Conservation (phyloP, 1,284 basidiomycete species). For the Takashimella koratensis region DNA sequence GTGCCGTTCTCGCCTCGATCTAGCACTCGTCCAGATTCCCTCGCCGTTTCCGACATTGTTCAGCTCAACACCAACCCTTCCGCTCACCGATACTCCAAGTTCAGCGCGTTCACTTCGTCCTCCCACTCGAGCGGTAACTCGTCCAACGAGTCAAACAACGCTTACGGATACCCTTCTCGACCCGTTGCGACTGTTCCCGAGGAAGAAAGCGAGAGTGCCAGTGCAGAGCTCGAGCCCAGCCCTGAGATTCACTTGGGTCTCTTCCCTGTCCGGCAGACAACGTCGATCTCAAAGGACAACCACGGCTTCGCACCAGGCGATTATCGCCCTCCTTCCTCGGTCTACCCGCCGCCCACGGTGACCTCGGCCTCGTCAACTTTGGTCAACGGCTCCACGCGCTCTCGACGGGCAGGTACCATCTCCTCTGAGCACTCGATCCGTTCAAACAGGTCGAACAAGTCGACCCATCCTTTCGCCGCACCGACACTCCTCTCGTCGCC, state of each 20-base stretch:
- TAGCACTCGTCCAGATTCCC: conserved; percentile 7
- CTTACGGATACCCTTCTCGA: conserved; percentile 11
- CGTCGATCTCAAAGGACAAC: conserved; percentile 1
- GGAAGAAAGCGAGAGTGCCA: conserved; percentile 18
- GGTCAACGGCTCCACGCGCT: conserved; percentile 6
- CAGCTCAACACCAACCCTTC: conserved; percentile 6
- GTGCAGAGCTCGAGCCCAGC: background rate
- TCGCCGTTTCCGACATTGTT: conserved; percentile 1
- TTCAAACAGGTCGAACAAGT: conserved; percentile 18
- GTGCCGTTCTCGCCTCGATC: conserved; percentile 22
- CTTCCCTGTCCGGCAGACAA: conserved; percentile 6
- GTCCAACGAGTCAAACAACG: conserved; percentile 19
- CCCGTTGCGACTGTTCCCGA: conserved; percentile 36
- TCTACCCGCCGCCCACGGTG: background rate
- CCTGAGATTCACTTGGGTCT: background rate
- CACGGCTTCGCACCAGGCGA: background rate
- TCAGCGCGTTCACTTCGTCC: conserved; percentile 14
- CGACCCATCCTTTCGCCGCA: conserved; percentile 38
- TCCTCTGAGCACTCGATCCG: conserved; percentile 17
- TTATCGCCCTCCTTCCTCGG: background rate
- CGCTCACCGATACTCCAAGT: conserved; percentile 22
- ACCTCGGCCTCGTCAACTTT: conserved; percentile 11
- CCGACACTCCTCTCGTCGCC: conserved; percentile 16
- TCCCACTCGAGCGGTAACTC: conserved; percentile 21
- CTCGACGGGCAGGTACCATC: conserved; percentile 18